Evolutionary conservation across 2,329 filamentous ascomycete species (phyloP), one percentile per base, ranked within the genome.

Genomic region (Aspergillus viridinutans): DNA sequence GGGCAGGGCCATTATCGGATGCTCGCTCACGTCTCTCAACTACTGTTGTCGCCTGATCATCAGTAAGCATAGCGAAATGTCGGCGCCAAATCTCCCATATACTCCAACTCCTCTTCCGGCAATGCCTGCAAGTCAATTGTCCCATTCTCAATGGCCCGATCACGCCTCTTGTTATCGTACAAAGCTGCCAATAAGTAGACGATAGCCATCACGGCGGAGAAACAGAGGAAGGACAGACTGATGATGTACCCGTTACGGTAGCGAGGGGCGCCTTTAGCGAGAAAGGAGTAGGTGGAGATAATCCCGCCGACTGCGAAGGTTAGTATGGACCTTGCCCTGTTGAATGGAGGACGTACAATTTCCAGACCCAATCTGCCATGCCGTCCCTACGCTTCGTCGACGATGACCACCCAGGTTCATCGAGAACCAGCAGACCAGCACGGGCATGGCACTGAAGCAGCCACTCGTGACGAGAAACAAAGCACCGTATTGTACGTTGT

Each of bases 401-500:
- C 86, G 86, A 68, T 92, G 89, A 0, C 88, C 88, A 1, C 85
- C 85, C 0, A 91, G 77, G 64, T 91, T 92, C 84, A 91, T 90
- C 63, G 87, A 87, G 72, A 89, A 92, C 89, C 89, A 92, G 72
- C 88, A 91, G 4, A 92, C 83, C 40, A 91, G 84, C 21, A 96
- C 86, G 0, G 92, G 92, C 87, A 96, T 91, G 9, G 92, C 90
- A 0, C 85, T 86, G 74, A 94, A 97, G 0, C 84, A 82, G 49
- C 90, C 90, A 77, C 86, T 86, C 1, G 89, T 87, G 45, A 94
- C 84, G 20, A 97, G 78, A 77, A 94, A 96, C 0, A 97, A 81
- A 0, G 88, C 89, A 0, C 80, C 88, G 66, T 96, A 97, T 70
- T 94, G 83, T 4, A 90, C 74, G 10, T 81, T 61, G 0, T 76